Conservation (phyloP, 768 basidiomycete species). For the Lactifluus volemus region DNA sequence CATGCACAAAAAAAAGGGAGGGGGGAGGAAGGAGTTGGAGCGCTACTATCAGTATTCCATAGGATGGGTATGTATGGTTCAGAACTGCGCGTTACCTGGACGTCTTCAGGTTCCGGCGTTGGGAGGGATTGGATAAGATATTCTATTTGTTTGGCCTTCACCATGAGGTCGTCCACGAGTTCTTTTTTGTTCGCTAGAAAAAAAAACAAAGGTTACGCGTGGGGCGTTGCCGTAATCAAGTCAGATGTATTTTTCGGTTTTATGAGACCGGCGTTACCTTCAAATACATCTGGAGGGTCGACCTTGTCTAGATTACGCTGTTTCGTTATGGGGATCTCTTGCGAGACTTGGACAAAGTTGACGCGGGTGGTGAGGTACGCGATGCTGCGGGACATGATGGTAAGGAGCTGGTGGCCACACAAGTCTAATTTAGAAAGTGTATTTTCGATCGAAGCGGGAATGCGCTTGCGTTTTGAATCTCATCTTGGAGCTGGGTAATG, state of each 20-base stretch:
- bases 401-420: conserved; percentile 55
- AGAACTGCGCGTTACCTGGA: conserved; percentile 39
- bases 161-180: conserved; percentile 71
- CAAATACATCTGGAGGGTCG: conserved; percentile 64
- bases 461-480: conserved; percentile 68
- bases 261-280: conserved; percentile 39
- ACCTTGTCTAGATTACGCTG: conserved; percentile 62
- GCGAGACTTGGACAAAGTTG: conserved; percentile 70
- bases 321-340: conserved; percentile 79
- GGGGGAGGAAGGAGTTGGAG: no score
- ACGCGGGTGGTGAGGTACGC: conserved; percentile 70
- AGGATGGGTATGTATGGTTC: no score
- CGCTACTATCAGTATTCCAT: not conserved
- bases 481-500: conserved; percentile 92
- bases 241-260: not conserved
- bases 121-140: conserved; percentile 75
- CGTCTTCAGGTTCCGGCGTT: conserved; percentile 68
- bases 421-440: not conserved
- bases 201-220: no score
- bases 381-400: conserved; percentile 79
- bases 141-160: conserved; percentile 86
- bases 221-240: not conserved
- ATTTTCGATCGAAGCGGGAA: not conserved
- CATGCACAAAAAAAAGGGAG: not conserved
- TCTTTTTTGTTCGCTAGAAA: conserved; percentile 70